Base-by-base conservation (phyloP, 73 alveolate genomes). In the Stentor roeselii region DNA sequence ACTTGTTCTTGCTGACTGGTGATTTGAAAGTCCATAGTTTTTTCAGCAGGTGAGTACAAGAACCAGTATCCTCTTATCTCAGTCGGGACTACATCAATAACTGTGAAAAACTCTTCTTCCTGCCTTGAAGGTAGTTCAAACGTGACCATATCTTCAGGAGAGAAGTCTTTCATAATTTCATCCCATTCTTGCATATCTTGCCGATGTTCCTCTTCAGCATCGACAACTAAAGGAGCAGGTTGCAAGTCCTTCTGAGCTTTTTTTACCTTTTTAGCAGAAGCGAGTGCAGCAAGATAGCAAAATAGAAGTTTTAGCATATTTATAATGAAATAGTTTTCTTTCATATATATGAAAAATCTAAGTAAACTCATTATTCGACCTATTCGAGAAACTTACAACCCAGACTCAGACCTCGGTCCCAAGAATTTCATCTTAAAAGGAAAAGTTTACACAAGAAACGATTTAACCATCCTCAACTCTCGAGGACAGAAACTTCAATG, bases 351-450 rank as follows among this genome's bases (percentile, higher is more conserved):
- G 84, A 32, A 39, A 37, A 39, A 39, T 0, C 6, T 76, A 15
- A 21, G 96, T 92, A 93, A 93, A 88, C 88, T 95, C 36, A 88
- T 93, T 27, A 90, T 93, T 37, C 83, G 98, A 75, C 98, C 98
- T 2, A 91, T 92, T 36, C 87, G 89, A 67, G 76, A 84, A 21
- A 31, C 31, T 14, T 87, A 87, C 59, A 39, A 34, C 3, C 50
- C 77, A 27, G 59, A 84, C 1, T 14, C 21, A 39, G 93, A 88
- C 76, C 75, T 85, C 0, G 93, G 93, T 38, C 93, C 93, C 3
- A 75, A 36, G 59, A 76, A 58, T 31, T 85, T 87, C 59, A 6
- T 60, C 35, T 76, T 60, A 30, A 36, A 88, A 41, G 82, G 84
- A 14, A n/a, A 36, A 3, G 78, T 67, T 75, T 60, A 50, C 36